phyloP scores from a whole-genome alignment of 331 rosid genomes.

The Malus hybrid region DNA sequence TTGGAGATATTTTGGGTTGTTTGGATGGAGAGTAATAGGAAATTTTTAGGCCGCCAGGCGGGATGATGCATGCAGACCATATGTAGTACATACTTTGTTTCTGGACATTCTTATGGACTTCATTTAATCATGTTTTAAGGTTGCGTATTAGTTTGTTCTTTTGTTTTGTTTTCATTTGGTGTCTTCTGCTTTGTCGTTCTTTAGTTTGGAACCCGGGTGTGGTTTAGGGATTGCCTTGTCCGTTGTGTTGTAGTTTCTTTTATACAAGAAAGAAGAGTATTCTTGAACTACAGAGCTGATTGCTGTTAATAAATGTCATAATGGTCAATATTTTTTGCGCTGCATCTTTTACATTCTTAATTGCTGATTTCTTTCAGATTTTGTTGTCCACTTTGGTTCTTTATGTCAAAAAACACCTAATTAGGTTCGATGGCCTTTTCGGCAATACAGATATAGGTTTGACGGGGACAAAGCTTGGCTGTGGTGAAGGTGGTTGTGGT shows the following conservation, averaged over 20 bases:
- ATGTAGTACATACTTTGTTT: not conserved
- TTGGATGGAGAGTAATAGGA: not conserved
- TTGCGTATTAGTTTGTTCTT: not conserved
- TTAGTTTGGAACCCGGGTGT: not conserved
- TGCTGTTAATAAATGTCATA: not conserved
- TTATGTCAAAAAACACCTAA: not conserved
- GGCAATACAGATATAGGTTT: constrained; percentile 48
- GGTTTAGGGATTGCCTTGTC: not conserved
- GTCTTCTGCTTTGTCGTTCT: not conserved
- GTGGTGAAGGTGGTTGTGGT: constrained; percentile 99
- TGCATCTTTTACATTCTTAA: not conserved
- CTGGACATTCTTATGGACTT: not conserved
- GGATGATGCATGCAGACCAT: not conserved
- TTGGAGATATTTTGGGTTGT: not conserved
- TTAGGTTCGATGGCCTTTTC: not conserved
- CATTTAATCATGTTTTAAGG: not conserved
- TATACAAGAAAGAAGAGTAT: not conserved
- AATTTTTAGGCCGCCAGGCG: not conserved
- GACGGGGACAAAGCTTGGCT: constrained; percentile 94
- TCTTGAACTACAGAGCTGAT: not conserved
- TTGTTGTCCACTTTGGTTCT: not conserved
- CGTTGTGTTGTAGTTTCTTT: not conserved
- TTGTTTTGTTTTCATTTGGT: not conserved
- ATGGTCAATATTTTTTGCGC: not conserved
- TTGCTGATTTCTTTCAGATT: not conserved